Percentiles rank a stretch among this genome's conserved stretches.
These are phyloP conservation scores for Flagelloscypha sp. DNA, from an alignment of 768 basidiomycete species.

Conservation along the genomic window DNA sequence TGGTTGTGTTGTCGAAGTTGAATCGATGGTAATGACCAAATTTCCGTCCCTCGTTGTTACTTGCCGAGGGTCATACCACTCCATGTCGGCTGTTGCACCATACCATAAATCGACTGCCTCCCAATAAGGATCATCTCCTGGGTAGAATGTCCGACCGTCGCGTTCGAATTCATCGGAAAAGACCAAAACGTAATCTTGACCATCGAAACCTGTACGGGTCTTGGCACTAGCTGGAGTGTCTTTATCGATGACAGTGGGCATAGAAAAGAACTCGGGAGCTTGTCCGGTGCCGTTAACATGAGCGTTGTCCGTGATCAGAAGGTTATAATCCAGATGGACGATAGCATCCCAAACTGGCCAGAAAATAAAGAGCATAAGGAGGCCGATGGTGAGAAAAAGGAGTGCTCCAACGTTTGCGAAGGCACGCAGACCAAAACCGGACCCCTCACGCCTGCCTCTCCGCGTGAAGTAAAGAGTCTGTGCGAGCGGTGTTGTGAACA, in stretches of 20 bases:
- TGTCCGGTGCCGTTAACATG: constrained; percentile 64
- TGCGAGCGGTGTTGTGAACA: no score
- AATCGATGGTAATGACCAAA: constrained; percentile 64
- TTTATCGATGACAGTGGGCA: constrained; percentile 60
- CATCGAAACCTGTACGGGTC: constrained; percentile 66
- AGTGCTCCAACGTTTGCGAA: constrained; percentile 67
- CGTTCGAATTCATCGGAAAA: constrained; percentile 61
- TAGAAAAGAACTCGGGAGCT: constrained; percentile 52
- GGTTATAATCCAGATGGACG: constrained; percentile 33
- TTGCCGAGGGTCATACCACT: constrained; percentile 51
- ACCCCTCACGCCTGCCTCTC: constrained; percentile 28
- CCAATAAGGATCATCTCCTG: constrained; percentile 36
- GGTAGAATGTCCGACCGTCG: constrained; percentile 43
- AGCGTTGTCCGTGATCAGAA: constrained; percentile 53
- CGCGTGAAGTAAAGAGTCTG: constrained; percentile 30
- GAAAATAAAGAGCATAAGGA: constrained; percentile 71
- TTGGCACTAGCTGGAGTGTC: constrained; percentile 56
- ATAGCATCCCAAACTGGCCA: constrained; percentile 71
- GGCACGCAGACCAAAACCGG: constrained; percentile 34
- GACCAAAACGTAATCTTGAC: constrained; percentile 54
- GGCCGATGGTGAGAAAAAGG: constrained; percentile 44
- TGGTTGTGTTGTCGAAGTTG: constrained; percentile 12
- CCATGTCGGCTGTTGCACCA: constrained; percentile 25
- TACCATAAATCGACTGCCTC: constrained; percentile 13
- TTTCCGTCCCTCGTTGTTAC: constrained; percentile 43